Base-by-base conservation (phyloP, 169 alveolate species). In the Eimeria necatrix region DNA sequence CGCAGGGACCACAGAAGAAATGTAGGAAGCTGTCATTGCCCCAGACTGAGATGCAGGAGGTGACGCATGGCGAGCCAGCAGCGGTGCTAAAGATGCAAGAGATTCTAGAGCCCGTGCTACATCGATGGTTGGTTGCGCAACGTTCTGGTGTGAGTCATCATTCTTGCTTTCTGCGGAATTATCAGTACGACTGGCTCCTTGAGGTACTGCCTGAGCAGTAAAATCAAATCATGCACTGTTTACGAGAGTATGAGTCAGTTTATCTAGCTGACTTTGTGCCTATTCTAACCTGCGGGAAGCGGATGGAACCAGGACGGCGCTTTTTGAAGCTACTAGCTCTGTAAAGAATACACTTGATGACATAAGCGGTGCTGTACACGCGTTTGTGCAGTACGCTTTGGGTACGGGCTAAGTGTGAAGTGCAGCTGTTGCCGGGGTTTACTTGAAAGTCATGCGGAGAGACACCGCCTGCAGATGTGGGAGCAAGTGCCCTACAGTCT, bases 1-100 rank as follows among this genome's bases (percentile, higher is more conserved):
- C 51, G 78, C 92, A 26, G 92, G 60, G 60, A 84, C 92, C 24
- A 84, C 60, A 18, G 92, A 60, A 41, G 92, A 80, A 20, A 84
- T 14, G 71, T 46, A 56, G 46, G 64, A 24, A 2, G 92, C 32
- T 70, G 92, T 41, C 14, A 84, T 56, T 4, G 51, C 53, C 22
- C 71, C 92, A 84, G 53, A n/a, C 26, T 22, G 59, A 59, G 78
- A 56, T 0, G 80, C 61, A 32, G 24, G 5, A 51, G 32, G 71
- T 32, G 92, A 46, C 18, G 56, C 48, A 18, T 59, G 80, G 8
- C 80, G 92, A 59, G 60, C 80, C 20, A 85, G 70, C 18, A 85
- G 61, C 80, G 93, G 93, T 12, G 93, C 81, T 20, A 85, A 8
- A 8, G 60, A 26, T 18, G 70, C 64, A 22, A 85, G 93, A 3